Base-by-base conservation (phyloP, 73 alveolate genomes). In the Durusdinium trenchii region DNA sequence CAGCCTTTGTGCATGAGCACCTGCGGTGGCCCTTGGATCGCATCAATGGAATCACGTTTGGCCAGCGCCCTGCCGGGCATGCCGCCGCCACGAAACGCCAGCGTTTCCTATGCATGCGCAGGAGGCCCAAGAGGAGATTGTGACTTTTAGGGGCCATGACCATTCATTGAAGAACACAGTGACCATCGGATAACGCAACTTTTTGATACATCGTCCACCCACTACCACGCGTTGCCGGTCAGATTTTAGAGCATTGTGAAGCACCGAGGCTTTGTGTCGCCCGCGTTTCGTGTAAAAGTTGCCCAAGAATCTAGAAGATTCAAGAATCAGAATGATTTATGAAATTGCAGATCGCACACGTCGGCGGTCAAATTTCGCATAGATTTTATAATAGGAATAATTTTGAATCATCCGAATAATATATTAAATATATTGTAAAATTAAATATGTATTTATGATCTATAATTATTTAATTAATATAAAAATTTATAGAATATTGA, bases 61-160 rank as follows among this genome's bases (percentile, higher is more conserved):
- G 43, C 42, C 96, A 89, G 96, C 64, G 96, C 96, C 52, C 12
- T 89, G 96, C 96, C 96, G 96, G 96, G 96, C 16, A 89, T 89
- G 96, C 96, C 96, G 40, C 96, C 96, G 30, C 96, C 96, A 45
- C 67, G 96, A 48, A 89, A 40, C 35, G 96, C 96, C 85, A 61
- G 86, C 52, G 96, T 89, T 42, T 89, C 96, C 38, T 89, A 89
- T 89, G 96, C 96, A 0, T 89, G 96, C 38, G 96, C 46, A 40
- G 12, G 96, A 26, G 26, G 36, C 86, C 51, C 46, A 46, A 14
- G 30, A n/a, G n/a, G 90, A 3, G 0, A 16, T 76, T 54, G 60
- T 23, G 9, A 5, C 38, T 35, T 64, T 23, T 64, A 10, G 16
- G 26, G 28, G 76, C 18, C 23, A 26, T 23, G 30, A 42, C 4